These are phyloP conservation scores for Ogataea ramenticola DNA, from an alignment of 805 yeast species.

Conservation along the genomic window DNA sequence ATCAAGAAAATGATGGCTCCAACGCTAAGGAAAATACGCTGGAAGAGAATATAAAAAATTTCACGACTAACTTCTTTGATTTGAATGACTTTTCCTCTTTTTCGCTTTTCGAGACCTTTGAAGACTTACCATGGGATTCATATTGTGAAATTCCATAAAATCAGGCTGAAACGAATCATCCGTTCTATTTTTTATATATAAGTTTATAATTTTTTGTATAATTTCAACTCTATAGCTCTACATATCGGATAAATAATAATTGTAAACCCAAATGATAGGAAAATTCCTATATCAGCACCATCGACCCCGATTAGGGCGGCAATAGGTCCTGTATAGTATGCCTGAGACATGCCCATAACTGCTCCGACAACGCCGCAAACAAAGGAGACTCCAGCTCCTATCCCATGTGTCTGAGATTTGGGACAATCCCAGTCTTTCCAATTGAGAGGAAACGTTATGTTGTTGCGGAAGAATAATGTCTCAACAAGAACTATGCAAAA, in stretches of 20 bases:
- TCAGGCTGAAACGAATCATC: no score
- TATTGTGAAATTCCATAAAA: no score
- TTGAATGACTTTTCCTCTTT: not conserved
- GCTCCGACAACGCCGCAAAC: conserved; percentile 64
- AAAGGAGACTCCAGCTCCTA: conserved; percentile 59
- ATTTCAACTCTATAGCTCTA: conserved; percentile 51
- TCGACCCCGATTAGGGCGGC: conserved; percentile 51
- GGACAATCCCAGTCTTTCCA: conserved; percentile 62
- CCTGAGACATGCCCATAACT: conserved; percentile 73
- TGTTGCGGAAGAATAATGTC: conserved; percentile 49
- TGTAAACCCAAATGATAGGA: conserved; percentile 62
- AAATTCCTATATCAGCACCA: conserved; percentile 74
- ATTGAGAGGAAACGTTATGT: conserved; percentile 41
- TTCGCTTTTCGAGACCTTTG: not conserved
- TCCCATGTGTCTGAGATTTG: conserved; percentile 50
- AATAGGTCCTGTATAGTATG: conserved; percentile 66
- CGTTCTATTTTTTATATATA: not conserved
- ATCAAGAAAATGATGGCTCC: not conserved
- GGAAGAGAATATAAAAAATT: not conserved
- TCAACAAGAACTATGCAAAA: conserved; percentile 57
- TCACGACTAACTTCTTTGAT: not conserved
- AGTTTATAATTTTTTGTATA: conserved; percentile 2
- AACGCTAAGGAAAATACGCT: not conserved
- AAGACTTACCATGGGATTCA: not conserved
- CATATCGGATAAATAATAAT: conserved; percentile 49